Percentiles rank a stretch among this genome's conserved stretches.
phyloP scores from a whole-genome alignment of 768 basidiomycete genomes.

The Auriscalpium microsporum region DNA sequence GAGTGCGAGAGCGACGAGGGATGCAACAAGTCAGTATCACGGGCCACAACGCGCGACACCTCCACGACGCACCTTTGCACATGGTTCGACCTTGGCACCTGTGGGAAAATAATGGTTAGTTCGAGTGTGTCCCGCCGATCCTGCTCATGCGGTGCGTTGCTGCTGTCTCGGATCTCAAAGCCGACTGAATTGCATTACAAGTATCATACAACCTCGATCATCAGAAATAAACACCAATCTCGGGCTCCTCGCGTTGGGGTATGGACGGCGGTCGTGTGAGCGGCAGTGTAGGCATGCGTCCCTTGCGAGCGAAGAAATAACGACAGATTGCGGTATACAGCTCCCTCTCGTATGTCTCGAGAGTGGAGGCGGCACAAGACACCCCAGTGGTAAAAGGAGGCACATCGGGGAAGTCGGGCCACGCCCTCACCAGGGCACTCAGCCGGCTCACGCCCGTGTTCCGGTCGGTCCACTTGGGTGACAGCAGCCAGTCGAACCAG shows the following conservation, averaged over 20 bases:
- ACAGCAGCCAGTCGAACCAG: background rate
- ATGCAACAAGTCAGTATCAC: no score
- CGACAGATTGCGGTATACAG: background rate
- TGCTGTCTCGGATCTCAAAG: background rate
- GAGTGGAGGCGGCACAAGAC: background rate
- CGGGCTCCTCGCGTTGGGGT: background rate
- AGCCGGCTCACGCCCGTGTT: background rate
- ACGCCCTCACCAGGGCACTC: background rate
- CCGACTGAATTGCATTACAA: background rate
- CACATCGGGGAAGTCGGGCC: background rate
- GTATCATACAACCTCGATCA: background rate
- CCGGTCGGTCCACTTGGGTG: background rate
- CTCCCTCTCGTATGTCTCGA: background rate
- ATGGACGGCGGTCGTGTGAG: background rate
- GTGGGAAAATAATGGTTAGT: background rate
- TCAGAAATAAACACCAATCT: background rate
- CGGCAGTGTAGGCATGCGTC: background rate
- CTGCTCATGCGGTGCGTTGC: background rate
- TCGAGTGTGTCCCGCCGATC: background rate
- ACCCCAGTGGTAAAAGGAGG: background rate
- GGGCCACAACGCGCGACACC: no score
- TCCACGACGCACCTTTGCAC: no score
- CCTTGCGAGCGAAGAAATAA: background rate
- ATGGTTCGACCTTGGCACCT: background rate
- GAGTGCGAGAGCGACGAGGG: no score